Conservation (phyloP, 257 asterid species). For the Dorcoceras hygrometricum region DNA sequence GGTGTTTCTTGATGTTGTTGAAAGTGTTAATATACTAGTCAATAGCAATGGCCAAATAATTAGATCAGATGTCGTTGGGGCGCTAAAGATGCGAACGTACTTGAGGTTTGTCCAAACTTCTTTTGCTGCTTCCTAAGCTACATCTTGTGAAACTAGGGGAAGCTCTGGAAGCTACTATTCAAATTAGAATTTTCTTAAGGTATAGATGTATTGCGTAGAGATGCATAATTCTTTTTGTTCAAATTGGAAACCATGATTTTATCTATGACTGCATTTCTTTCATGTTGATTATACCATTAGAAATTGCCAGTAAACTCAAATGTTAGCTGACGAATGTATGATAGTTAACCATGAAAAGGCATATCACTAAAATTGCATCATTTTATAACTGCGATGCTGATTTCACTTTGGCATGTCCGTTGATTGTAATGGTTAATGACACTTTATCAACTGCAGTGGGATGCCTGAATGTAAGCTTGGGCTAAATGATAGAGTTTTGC, state of each 20-base stretch:
- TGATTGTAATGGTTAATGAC: conserved; percentile 17
- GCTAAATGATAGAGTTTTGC: conserved; percentile 89
- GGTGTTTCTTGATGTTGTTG: conserved; percentile 99
- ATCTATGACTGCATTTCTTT: conserved; percentile 1
- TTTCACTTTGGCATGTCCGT: not conserved
- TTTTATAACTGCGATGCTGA: not conserved
- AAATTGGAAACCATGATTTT: conserved; percentile 4
- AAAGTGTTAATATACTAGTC: conserved; percentile 97
- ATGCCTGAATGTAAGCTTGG: conserved; percentile 99
- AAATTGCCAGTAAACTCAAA: not conserved
- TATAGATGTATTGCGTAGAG: not conserved
- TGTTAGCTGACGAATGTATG: conserved; percentile 7
- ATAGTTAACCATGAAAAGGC: conserved; percentile 7
- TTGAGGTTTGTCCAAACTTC: conserved; percentile 63
- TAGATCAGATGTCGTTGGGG: conserved; percentile 97
- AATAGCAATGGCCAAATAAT: conserved; percentile 97
- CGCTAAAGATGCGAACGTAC: conserved; percentile 94
- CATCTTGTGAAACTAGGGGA: conserved; percentile 6
- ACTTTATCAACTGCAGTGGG: conserved; percentile 63
- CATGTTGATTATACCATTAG: conserved; percentile 1
- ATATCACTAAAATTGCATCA: conserved; percentile 4
- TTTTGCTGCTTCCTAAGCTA: conserved; percentile 15
- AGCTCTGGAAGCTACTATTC: not conserved
- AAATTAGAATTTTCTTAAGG: not conserved
- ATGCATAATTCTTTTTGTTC: not conserved